Evolutionary conservation across 768 basidiomycete species (phyloP), one percentile per base, ranked within the genome.

Genomic region (Rhodotorula sphaerocarpa): DNA sequence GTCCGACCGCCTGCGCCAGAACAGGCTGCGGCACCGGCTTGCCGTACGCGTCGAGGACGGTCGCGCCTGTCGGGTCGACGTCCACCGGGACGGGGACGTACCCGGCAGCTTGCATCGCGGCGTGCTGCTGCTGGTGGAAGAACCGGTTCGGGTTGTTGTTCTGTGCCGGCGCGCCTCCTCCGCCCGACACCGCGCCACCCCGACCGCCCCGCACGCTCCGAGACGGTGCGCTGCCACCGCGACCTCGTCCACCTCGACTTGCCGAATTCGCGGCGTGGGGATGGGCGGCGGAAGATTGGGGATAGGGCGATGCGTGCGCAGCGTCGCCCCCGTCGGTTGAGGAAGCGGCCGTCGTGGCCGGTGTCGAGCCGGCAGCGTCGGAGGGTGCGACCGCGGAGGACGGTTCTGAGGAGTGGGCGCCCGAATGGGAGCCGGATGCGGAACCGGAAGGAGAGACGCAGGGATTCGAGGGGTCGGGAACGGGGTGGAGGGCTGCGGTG

Each of bases 21-120:
- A 9, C 34, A 14, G n/a, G 55, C 56, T 45, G 57, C 51, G 20
- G 44, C 23, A 60, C 59, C 18, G 64, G 64, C 57, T 51, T 46
- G 20, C 63, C 63, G 23, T 34, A 59, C 34, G 54, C 43, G 54
- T 65, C 63, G 44, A 65, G 43, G 25, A 65, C 31, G 14, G 58
- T 14, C 50, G 45, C 50, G 11, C 54, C 58, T 44, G 44, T 45
- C 25, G 47, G 21, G 50, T 65, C 58, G 44, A 52, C 36, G 36
- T 60, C 55, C 15, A 59, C 23, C 21, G 63, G 50, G 31, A 66
- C 48, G 33, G 64, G 55, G 21, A 59, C 47, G 46, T 58, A 50
- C 2, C 59, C 65, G 4, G 47, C 60, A 18, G 43, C 56, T 28
- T 39, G 55, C 14, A 30, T 28, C 9, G 46, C n/a, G 9, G 44